These are phyloP conservation scores for Cochlearia excelsa DNA, from an alignment of 345 rosid genomes.

Conservation along the genomic window DNA sequence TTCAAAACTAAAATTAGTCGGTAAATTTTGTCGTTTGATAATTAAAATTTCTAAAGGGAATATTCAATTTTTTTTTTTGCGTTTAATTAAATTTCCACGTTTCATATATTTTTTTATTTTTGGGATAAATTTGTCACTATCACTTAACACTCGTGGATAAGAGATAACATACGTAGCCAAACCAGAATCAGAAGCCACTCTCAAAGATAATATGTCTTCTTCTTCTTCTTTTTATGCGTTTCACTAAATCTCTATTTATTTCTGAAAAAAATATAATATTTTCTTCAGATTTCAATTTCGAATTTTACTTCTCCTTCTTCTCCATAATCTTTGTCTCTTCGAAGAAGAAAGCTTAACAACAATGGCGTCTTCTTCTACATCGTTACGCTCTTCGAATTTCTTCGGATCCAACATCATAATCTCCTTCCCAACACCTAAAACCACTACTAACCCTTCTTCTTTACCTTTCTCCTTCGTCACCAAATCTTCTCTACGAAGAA, in stretches of 20 bases:
- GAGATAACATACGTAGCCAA: conserved; percentile 5
- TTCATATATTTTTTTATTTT: background rate
- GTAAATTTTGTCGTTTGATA: too few relatives aligned
- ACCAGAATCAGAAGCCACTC: conserved; percentile 7
- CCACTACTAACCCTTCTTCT: conserved; percentile 3
- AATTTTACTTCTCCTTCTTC: background rate
- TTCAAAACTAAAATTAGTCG: too few relatives aligned
- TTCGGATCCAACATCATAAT: conserved; percentile 26
- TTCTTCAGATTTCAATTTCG: too few relatives aligned
- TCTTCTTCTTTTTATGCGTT: background rate
- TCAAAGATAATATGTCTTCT: conserved; percentile 6
- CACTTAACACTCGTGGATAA: conserved; percentile 1
- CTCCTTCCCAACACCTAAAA: conserved; percentile 30
- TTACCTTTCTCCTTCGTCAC: conserved; percentile 30
- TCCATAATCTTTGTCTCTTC: too few relatives aligned
- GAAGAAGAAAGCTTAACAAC: conserved; percentile 12
- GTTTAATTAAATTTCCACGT: too few relatives aligned
- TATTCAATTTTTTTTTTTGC: too few relatives aligned
- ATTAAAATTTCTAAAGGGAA: too few relatives aligned
- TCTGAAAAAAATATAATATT: too few relatives aligned
- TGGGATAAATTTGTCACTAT: background rate
- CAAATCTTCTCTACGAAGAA: conserved; percentile 23
- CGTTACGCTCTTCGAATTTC: conserved; percentile 22
- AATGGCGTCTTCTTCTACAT: conserved; percentile 15
- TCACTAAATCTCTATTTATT: background rate